Evolutionary conservation across 1,284 basidiomycete species (phyloP).

Genomic region (Ceratobasidium papillatum): DNA sequence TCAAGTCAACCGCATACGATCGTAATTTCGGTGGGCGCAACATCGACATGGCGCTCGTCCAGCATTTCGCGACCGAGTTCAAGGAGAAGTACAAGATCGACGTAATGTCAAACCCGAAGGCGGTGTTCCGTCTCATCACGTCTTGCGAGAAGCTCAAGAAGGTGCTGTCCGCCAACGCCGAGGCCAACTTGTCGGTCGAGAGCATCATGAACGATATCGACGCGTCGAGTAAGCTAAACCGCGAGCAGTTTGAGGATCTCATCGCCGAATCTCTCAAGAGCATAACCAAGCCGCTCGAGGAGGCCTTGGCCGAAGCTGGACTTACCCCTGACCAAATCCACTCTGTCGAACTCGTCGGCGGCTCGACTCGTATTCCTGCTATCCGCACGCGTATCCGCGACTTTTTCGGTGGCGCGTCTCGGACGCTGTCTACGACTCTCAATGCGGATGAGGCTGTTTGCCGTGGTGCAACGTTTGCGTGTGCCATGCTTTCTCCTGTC

Average conservation of each 20-base stretch:
- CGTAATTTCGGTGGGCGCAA: conserved; percentile 92
- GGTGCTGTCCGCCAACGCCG: conserved; percentile 81
- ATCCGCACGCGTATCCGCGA: conserved; percentile 71
- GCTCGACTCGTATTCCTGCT: conserved; percentile 72
- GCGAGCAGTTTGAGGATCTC: conserved; percentile 69
- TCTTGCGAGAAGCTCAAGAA: conserved; percentile 81
- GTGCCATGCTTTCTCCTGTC: conserved; percentile 92
- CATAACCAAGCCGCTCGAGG: conserved; percentile 63
- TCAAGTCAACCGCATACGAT: conserved; percentile 89
- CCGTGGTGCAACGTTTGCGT: conserved; percentile 92
- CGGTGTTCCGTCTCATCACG: conserved; percentile 84
- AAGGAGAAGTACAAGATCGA: conserved; percentile 95
- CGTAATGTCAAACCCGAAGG: conserved; percentile 88
- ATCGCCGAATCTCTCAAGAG: conserved; percentile 64
- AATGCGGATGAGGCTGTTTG: conserved; percentile 96
- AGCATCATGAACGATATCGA: conserved; percentile 92
- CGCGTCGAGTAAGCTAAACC: conserved; percentile 65
- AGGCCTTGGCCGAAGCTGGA: conserved; percentile 66
- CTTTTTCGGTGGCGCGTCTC: conserved; percentile 64
- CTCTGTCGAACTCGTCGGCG: conserved; percentile 73
- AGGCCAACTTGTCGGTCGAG: conserved; percentile 89
- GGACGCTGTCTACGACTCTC: conserved; percentile 83
- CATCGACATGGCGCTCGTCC: conserved; percentile 87
- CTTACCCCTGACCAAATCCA: conserved; percentile 68
- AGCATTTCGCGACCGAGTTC: conserved; percentile 90